phyloP scores from a whole-genome alignment of 148 eudicot genomes.

The Hydrangea macrophylla region DNA sequence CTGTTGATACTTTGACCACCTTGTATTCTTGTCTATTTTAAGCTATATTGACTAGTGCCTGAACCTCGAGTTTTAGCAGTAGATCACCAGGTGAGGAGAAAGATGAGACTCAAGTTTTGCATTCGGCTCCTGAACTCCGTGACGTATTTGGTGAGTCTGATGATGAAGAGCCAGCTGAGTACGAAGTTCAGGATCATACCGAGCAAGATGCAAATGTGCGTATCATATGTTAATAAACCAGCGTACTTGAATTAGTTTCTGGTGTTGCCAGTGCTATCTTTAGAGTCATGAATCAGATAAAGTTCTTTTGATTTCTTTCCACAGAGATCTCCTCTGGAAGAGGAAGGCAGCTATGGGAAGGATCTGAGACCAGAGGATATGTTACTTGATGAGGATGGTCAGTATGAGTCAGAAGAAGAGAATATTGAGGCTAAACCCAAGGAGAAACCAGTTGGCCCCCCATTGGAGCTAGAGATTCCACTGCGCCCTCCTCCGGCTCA shows the following conservation, averaged over 20 bases:
- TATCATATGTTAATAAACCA: constrained; percentile 4
- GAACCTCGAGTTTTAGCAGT: constrained; percentile 27
- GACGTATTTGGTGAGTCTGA: constrained; percentile 99
- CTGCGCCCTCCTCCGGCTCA: constrained; percentile 82
- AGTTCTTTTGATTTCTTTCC: constrained; percentile 2
- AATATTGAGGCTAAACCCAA: constrained; percentile 53
- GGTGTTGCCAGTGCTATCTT: constrained; percentile 10
- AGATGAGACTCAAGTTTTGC: constrained; percentile 50
- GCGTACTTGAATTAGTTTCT: constrained; percentile 9
- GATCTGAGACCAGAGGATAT: constrained; percentile 78
- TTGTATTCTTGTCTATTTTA: background rate
- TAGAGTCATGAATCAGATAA: constrained; percentile 5
- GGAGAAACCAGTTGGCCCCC: constrained; percentile 87
- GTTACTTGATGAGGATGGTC: constrained; percentile 79
- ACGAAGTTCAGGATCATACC: constrained; percentile 58
- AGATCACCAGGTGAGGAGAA: constrained; percentile 74
- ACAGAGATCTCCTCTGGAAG: constrained; percentile 77
- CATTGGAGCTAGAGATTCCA: constrained; percentile 87
- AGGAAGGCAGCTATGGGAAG: constrained; percentile 70
- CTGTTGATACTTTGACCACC: background rate
- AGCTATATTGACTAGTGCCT: background rate
- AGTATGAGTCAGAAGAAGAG: constrained; percentile 83
- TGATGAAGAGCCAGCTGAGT: constrained; percentile 84
- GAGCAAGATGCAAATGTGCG: constrained; percentile 64
- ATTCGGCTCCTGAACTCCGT: constrained; percentile 83